These are phyloP conservation scores for Cladosporium sphaerospermum DNA, from an alignment of 2,329 filamentous ascomycete genomes.

Conservation along the genomic window DNA sequence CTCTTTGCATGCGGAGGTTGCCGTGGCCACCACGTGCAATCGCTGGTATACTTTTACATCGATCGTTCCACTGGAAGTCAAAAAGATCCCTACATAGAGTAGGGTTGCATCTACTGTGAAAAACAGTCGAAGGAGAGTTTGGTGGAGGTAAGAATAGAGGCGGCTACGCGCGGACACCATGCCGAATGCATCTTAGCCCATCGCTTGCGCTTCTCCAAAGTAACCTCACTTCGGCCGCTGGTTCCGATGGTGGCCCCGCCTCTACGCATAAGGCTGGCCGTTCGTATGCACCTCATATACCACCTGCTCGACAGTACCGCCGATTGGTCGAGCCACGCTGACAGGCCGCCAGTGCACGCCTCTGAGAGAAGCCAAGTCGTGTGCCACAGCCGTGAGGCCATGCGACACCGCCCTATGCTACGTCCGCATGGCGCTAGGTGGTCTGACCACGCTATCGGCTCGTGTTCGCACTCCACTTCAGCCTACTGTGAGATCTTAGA, in stretches of 20 bases:
- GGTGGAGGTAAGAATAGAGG: neutral
- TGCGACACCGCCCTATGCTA: constrained; percentile 5
- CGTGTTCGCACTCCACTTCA: constrained; percentile 6
- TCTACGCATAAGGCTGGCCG: constrained; percentile 6
- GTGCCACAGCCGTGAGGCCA: constrained; percentile 1
- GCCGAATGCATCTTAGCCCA: neutral
- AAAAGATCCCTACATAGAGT: neutral
- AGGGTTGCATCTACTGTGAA: neutral
- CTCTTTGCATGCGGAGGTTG: neutral
- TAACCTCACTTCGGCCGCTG: constrained; percentile 9
- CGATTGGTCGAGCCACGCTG: constrained; percentile 6
- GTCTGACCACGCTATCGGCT: constrained; percentile 8
- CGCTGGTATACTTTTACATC: neutral
- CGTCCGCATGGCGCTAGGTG: constrained; percentile 3
- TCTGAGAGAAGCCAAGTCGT: neutral
- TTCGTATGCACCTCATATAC: constrained; percentile 6
- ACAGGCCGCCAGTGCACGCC: neutral
- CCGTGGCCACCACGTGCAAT: neutral
- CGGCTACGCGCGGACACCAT: neutral
- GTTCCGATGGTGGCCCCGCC: neutral
- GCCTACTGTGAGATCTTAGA: neutral
- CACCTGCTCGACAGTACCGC: neutral
- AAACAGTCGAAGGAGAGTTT: neutral
- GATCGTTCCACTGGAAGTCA: neutral
- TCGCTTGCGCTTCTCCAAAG: neutral